Evolutionary conservation across 2,329 filamentous ascomycete species (phyloP), one percentile per base, ranked within the genome.

Genomic region (Penicillium corylophilum): DNA sequence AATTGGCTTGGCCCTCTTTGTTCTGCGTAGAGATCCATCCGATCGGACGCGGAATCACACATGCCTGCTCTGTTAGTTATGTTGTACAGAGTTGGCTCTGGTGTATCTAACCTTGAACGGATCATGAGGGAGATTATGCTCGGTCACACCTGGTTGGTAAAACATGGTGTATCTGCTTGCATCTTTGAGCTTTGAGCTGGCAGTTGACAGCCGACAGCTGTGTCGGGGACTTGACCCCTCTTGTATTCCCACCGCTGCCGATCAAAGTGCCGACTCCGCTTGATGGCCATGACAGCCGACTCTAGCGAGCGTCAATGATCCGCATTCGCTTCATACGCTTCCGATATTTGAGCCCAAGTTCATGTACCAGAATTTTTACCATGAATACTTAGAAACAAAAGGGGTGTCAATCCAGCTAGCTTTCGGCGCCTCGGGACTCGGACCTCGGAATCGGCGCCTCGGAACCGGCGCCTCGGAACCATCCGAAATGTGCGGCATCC

Each of bases 11-110:
- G 52, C 77, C 77, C 6, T 65, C 57, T 15, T 67, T 62, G n/a
- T 76, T 78, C 52, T 77, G 72, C 0, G 82, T 83, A 20, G 77
- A 82, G 61, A 85, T 84, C 82, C 82, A 85, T 56, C 82, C 83
- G 46, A 85, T 85, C 20, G 82, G 82, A 15, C 82, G 77, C 15
- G 82, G 82, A 38, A 84, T 71, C 2, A 85, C 81, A 65, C 82
- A 85, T 10, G 62, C 64, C 62, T 64, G 49, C 29, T 16, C 39
- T 60, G 76, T 40, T 82, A 66, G 80, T 80, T 69, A 81, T 76
- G 4, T 13, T 59, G 31, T 41, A 15, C 7, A 15, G 2, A 18
- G 8, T 28, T 4, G 10, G 26, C 10, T 12, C 12, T 12, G 4
- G 6, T 28, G 20, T 10, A 4, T 1, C 26, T 44, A 59, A 77